phyloP scores from a whole-genome alignment of 2,329 filamentous ascomycete species.

The Stagonosporopsis cucurbitacearum region DNA sequence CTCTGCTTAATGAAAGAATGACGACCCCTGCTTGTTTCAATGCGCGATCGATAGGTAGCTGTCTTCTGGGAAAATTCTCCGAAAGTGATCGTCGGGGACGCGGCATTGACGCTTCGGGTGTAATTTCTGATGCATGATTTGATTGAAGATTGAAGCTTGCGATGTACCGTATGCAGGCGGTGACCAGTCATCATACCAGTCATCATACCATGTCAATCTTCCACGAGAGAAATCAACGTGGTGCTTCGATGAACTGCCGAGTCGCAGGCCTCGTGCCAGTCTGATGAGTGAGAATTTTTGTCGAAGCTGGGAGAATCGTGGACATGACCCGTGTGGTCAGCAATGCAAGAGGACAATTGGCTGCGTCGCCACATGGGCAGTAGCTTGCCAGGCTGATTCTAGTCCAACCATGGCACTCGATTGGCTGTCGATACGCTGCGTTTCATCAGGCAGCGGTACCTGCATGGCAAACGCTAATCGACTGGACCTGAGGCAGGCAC shows the following conservation, averaged over 20 bases:
- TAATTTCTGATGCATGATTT: not conserved
- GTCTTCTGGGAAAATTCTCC: not conserved
- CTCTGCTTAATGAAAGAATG: slow-evolving; percentile 19
- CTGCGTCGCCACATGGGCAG: not conserved
- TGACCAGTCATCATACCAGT: too few relatives aligned
- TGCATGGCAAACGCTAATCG: slow-evolving; percentile 6
- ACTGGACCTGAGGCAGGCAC: slow-evolving; percentile 12
- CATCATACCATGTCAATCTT: not conserved
- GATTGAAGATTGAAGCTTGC: not conserved
- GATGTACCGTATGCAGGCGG: too few relatives aligned
- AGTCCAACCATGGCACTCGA: not conserved
- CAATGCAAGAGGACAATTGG: not conserved
- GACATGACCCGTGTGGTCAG: too few relatives aligned
- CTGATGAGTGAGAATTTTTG: not conserved
- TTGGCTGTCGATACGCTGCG: slow-evolving; percentile 5
- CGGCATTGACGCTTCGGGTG: slow-evolving; percentile 1
- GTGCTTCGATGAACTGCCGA: not conserved
- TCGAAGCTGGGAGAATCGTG: not conserved
- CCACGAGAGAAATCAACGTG: not conserved
- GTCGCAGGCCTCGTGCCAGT: not conserved
- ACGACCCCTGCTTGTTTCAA: slow-evolving; percentile 13
- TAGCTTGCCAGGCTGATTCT: not conserved
- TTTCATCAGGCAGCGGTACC: slow-evolving; percentile 2
- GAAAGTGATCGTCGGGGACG: not conserved
- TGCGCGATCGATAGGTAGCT: slow-evolving; percentile 1